A percentile compares a stretch with the other conserved stretches of the same genome.
These are phyloP conservation scores for Pouteria campechiana DNA, from an alignment of 179 eudicot species.

Conservation along the genomic window DNA sequence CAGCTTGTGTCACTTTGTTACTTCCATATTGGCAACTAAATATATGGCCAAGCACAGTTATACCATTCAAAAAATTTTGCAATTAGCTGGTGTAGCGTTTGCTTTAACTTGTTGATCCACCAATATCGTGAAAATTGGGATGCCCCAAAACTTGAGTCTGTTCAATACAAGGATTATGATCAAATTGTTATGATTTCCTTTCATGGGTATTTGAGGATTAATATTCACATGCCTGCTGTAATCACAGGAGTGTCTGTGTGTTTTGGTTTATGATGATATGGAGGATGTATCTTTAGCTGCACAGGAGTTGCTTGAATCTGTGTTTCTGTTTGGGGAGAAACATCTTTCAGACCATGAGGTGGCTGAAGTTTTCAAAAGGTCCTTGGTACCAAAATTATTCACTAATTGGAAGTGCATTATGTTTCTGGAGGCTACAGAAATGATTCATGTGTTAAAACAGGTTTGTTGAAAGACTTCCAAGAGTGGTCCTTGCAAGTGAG, in stretches of 20 bases:
- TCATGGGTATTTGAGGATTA: neutral
- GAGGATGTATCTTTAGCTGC: slow-evolving; percentile 70
- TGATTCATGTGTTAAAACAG: slow-evolving; percentile 22
- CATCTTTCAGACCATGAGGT: slow-evolving; percentile 42
- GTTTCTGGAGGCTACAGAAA: neutral
- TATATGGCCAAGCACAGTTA: too few relatives aligned
- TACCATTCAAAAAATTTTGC: too few relatives aligned
- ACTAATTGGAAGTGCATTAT: neutral
- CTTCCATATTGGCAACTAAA: too few relatives aligned
- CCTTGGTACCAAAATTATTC: neutral
- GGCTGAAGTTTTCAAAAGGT: slow-evolving; percentile 72
- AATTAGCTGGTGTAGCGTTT: too few relatives aligned
- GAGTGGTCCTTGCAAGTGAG: slow-evolving; percentile 73
- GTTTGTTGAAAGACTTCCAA: slow-evolving; percentile 79
- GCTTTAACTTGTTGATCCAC: too few relatives aligned
- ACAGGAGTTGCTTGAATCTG: slow-evolving; percentile 43
- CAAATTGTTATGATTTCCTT: neutral
- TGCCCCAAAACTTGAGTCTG: too few relatives aligned
- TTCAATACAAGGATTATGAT: too few relatives aligned
- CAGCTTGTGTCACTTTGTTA: too few relatives aligned
- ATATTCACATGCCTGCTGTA: neutral
- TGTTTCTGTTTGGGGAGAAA: slow-evolving; percentile 38
- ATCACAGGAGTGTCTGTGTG: slow-evolving; percentile 72
- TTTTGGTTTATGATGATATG: slow-evolving; percentile 74
- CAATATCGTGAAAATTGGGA: too few relatives aligned